Conservation (phyloP, 371 early-diverging fungal genomes). For the Choanephora cucurbitarum region DNA sequence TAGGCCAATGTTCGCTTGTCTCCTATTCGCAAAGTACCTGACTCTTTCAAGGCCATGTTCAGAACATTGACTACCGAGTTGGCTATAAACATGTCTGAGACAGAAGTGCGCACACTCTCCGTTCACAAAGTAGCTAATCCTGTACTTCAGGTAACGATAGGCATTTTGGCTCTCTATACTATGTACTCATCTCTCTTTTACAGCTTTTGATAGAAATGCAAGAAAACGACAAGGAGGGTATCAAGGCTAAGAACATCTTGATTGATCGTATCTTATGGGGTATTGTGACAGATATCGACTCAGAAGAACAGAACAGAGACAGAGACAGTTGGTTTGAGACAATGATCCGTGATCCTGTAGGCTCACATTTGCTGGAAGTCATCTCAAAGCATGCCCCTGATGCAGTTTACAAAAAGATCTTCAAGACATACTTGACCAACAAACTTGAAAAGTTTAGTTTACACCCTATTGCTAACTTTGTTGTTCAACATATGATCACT, state of each 20-base stretch:
- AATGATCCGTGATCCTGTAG: conserved; percentile 62
- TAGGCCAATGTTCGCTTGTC: conserved; percentile 31
- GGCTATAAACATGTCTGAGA: conserved; percentile 53
- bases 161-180: no score
- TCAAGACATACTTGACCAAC: conserved; percentile 62
- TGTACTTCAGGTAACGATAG: conserved; percentile 74
- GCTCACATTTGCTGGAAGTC: conserved; percentile 69
- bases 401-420: conserved; percentile 66
- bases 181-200: no score
- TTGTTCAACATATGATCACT: conserved; percentile 73
- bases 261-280: conserved; percentile 69
- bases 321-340: conserved; percentile 64
- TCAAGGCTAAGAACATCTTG: conserved; percentile 52
- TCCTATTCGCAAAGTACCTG: conserved; percentile 60
- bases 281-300: conserved; percentile 51
- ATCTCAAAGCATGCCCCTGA: conserved; percentile 62
- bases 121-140: conserved; percentile 76
- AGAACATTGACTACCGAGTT: conserved; percentile 58
- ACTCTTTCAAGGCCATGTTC: conserved; percentile 60
- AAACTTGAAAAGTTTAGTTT: conserved; percentile 64
- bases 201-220: conserved; percentile 59
- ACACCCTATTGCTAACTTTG: conserved; percentile 81
- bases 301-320: conserved; percentile 33
- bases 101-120: conserved; percentile 62
- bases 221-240: conserved; percentile 49